Evolutionary conservation across 2,329 filamentous ascomycete species (phyloP).

Genomic region (Penicillium sp.): DNA sequence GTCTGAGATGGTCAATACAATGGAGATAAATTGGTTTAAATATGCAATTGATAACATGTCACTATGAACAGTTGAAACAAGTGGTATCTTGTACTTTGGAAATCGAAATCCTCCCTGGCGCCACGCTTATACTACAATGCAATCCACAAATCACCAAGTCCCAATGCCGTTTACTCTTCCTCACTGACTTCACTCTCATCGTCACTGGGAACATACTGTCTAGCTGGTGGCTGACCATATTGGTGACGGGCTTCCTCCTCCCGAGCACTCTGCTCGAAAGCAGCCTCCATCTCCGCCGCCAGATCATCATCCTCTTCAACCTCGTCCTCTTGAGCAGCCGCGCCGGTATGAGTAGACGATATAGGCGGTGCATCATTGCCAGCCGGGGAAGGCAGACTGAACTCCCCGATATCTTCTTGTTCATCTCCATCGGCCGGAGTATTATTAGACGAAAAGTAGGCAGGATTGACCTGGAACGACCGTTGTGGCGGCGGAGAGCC

Average conservation of each 20-base stretch:
- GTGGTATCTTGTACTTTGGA: slow-evolving; percentile 10
- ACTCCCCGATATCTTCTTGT: slow-evolving; percentile 43
- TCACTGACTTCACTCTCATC: slow-evolving; percentile 67
- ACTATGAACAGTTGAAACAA: slow-evolving; percentile 3
- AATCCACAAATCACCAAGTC: slow-evolving; percentile 5
- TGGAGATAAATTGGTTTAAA: too few relatives aligned
- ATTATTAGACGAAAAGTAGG: slow-evolving; percentile 45
- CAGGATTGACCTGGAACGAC: slow-evolving; percentile 42
- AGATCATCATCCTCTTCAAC: slow-evolving; percentile 54
- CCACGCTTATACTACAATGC: slow-evolving; percentile 13
- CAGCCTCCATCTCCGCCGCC: slow-evolving; percentile 60
- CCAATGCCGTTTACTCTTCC: slow-evolving; percentile 54
- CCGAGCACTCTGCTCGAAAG: slow-evolving; percentile 47
- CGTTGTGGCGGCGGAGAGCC: slow-evolving; percentile 47
- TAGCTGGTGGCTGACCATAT: slow-evolving; percentile 29
- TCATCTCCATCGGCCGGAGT: slow-evolving; percentile 41
- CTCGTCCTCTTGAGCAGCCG: slow-evolving; percentile 29
- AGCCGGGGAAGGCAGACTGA: slow-evolving; percentile 41
- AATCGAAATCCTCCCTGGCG: slow-evolving; percentile 6
- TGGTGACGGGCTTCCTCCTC: slow-evolving; percentile 45
- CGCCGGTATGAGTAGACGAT: slow-evolving; percentile 19
- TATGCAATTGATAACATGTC: not conserved
- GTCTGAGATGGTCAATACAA: too few relatives aligned
- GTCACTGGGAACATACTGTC: slow-evolving; percentile 46
- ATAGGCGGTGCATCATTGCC: slow-evolving; percentile 20